Evolutionary conservation across 78 protist genomes (phyloP), one percentile per base, ranked within the genome.

Genomic region (Tieghemostelium lacteum): DNA sequence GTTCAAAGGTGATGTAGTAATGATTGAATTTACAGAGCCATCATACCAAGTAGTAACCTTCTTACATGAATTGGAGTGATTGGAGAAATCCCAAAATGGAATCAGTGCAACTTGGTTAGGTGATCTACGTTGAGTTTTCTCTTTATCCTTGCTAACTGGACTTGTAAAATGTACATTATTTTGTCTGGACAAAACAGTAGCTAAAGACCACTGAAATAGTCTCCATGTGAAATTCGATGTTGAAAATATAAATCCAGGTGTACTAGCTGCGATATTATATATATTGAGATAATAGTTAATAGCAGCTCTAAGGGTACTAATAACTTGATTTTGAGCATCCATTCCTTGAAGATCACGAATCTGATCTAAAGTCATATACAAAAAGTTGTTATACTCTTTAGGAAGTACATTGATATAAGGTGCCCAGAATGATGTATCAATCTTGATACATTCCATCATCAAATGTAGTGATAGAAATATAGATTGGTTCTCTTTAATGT

Each of bases 41-140:
- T 87, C 85, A 26, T 49, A 75, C 71, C 49, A 88, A 6, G 93
- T 74, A 1, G 93, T 73, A 64, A 88, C 75, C 69, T 75, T 57
- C 10, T 61, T 57, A 34, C 36, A 36, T 12, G 34, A 1, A 20
- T 17, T 50, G 12, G 69, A 28, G n/a, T 88, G 93, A 52, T 88
- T 88, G 55, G 63, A 37, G 49, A 88, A 60, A 62, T 88, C 93
- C 93, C 93, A 88, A 63, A 88, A 88, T 61, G 93, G 93, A 64
- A 88, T 75, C 55, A 88, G 37, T 1, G 70, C 76, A 20, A 50
- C 17, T 33, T 78, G 88, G 24, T 50, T 67, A 26, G 70, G 37
- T n/a, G n/a, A n/a, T n/a, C n/a, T n/a, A n/a, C n/a, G n/a, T n/a
- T n/a, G n/a, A n/a, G n/a, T n/a, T n/a, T n/a, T n/a, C n/a, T n/a